These are phyloP conservation scores for Erodium moschatum DNA, from an alignment of 441 rosid species.

Conservation along the genomic window DNA sequence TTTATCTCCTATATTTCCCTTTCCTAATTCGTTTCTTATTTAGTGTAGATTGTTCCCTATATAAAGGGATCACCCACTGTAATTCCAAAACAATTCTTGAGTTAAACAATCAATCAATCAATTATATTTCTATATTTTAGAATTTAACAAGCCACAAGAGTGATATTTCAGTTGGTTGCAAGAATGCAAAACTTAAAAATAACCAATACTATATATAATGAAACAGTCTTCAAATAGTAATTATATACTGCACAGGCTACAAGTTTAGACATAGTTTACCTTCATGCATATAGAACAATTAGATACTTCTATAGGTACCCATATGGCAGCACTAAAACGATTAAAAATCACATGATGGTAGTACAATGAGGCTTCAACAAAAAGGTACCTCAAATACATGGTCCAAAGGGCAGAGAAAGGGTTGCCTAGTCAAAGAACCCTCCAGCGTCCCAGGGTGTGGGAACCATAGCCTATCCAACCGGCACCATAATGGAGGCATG, in stretches of 20 bases:
- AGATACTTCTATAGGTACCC: neutral
- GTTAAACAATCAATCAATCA: no score
- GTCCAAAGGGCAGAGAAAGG: constrained; percentile 93
- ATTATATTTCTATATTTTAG: no score
- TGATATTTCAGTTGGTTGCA: neutral
- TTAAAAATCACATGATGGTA: neutral
- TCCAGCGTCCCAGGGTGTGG: constrained; percentile 75
- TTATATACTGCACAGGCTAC: neutral
- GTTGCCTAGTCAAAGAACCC: constrained; percentile 86
- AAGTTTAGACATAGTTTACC: neutral
- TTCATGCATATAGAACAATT: neutral
- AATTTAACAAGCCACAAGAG: neutral
- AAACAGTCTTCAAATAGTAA: neutral
- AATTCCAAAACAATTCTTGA: no score
- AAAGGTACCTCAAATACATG: constrained; percentile 83
- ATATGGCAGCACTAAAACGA: neutral
- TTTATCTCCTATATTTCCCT: no score
- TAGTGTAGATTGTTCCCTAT: no score
- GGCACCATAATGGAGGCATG: constrained; percentile 97
- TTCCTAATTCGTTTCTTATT: no score
- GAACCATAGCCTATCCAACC: constrained; percentile 97
- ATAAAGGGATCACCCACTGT: no score
- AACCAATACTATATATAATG: neutral
- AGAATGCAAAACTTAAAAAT: neutral
- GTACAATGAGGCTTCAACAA: constrained; percentile 12